These are phyloP conservation scores for Aureobasidium namibiae DNA, from an alignment of 2,329 filamentous ascomycete species.

Conservation along the genomic window DNA sequence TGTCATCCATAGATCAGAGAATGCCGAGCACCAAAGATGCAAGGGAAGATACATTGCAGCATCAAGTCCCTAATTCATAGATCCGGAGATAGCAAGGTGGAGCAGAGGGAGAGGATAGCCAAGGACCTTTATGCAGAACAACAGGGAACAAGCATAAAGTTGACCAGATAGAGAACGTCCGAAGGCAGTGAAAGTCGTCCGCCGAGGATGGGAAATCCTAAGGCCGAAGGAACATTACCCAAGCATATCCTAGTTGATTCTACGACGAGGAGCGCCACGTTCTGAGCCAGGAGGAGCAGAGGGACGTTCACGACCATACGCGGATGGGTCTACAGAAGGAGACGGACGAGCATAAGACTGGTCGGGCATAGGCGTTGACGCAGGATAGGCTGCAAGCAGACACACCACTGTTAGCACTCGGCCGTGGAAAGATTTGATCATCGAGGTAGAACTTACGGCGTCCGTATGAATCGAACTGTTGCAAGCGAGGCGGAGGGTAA, in stretches of 20 bases:
- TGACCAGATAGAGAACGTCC: not conserved
- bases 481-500: slow-evolving; percentile 8
- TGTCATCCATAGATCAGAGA: not conserved
- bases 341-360: slow-evolving; percentile 7
- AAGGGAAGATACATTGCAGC: not conserved
- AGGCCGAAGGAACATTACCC: not conserved
- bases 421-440: not conserved
- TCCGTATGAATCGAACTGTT: slow-evolving; percentile 14
- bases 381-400: not conserved
- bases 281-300: slow-evolving; percentile 5
- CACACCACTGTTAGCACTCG: not conserved
- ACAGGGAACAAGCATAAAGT: not conserved
- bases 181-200: not conserved
- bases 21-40: not conserved
- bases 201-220: not conserved
- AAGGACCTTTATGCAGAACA: not conserved
- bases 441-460: slow-evolving; percentile 13
- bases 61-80: not conserved
- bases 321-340: not conserved
- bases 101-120: not conserved
- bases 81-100: not conserved
- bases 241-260: not conserved
- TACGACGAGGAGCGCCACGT: slow-evolving; percentile 11
- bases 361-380: not conserved
- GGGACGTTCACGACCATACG: not conserved